Base-by-base conservation (phyloP, 345 rosid genomes). In the Cardamine occulta region DNA sequence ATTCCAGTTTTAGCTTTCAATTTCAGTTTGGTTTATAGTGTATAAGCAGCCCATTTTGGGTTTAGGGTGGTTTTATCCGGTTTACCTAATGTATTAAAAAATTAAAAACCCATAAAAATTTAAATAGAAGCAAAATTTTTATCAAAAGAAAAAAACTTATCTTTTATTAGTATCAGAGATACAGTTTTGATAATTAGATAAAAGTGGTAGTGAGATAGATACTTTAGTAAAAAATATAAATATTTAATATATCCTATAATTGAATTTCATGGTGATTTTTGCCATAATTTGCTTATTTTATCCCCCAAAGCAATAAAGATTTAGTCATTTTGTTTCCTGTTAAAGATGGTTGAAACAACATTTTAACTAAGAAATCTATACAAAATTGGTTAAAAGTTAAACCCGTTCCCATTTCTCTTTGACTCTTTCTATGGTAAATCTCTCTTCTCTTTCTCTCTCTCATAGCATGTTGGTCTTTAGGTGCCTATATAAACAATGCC, bases 401-500 rank as follows among this genome's bases (percentile, higher is more conserved):
- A 9, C 28, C 37, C 28, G 37, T 0, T 9, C 49, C 2, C 3
- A 51, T 64, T 17, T 32, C 28, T 64, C 53, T 19, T 73, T 42
- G 64, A 73, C 57, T 73, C 56, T 23, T 63, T 45, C 37, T 14
- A 21, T 64, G 63, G 77, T 74, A 63, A 72, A 35, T 29, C 42
- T 37, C 7, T 63, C 54, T 34, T 35, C 60, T 26, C 53, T 40
- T 18, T 70, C 55, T 56, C 65, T 42, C 31, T 42, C 54, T 69
- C 60, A n/a, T 3, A 35, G 68, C 61, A 58, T 60, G 62, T 48
- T 68, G 61, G 19, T 55, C 52, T 70, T 76, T 63, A 63, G 72
- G 61, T 77, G 71, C 62, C 79, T 74, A 79, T 79, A 79, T 74
- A 74, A 68, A 78, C 66, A 59, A 74, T 10, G 26, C 62, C 63